Percentiles rank a stretch among this genome's conserved stretches.
phyloP scores from a whole-genome alignment of 2,329 filamentous ascomycete genomes.

The Xylaria hypoxylon region DNA sequence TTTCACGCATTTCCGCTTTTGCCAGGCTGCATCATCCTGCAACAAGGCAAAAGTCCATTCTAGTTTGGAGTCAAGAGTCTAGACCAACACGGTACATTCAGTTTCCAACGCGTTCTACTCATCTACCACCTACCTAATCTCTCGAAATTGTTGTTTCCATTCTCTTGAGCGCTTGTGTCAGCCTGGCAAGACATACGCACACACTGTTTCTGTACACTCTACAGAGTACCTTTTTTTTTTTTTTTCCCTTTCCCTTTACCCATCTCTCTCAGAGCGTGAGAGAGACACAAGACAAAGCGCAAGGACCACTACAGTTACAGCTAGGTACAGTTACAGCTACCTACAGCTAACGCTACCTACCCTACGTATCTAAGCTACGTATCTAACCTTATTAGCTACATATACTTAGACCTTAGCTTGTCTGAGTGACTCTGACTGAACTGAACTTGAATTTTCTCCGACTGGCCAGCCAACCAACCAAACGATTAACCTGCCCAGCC shows the following conservation, averaged over 20 bases:
- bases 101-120: constrained; percentile 31
- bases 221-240: no score
- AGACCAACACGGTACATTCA: constrained; percentile 32
- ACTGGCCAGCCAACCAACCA: neutral
- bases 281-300: constrained; percentile 13
- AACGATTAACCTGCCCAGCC: neutral
- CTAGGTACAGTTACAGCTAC: neutral
- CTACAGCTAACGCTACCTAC: neutral
- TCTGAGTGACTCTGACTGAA: constrained; percentile 1
- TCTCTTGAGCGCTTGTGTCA: constrained; percentile 26
- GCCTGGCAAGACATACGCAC: constrained; percentile 20
- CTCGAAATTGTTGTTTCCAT: constrained; percentile 22
- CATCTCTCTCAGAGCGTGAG: neutral
- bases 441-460: neutral
- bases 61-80: constrained; percentile 28
- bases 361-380: neutral
- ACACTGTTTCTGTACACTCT: no score
- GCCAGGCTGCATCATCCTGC: constrained; percentile 34
- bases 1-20: constrained; percentile 39
- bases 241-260: no score
- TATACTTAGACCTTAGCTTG: constrained; percentile 3
- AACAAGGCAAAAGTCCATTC: constrained; percentile 26
- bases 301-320: neutral
- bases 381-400: constrained; percentile 4
- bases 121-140: constrained; percentile 5